Conservation (phyloP, 202 grass and related monocot species). For the Tripidium arundinaceum region DNA sequence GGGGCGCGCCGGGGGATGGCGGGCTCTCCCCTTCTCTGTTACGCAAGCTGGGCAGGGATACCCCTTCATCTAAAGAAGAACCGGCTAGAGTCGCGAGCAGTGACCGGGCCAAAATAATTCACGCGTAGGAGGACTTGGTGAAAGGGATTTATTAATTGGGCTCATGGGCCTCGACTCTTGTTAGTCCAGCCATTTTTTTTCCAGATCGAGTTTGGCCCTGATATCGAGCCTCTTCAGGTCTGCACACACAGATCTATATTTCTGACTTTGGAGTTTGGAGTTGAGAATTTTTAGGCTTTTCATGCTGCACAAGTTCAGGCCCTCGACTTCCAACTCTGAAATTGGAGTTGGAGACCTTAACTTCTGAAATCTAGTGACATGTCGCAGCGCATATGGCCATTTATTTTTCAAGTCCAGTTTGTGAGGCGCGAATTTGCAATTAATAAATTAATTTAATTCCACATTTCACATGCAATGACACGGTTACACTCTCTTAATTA, state of each 20-base stretch:
- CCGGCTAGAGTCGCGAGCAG: background rate
- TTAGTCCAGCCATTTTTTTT: background rate
- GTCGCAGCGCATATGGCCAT: too few species aligned
- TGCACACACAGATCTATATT: too few species aligned
- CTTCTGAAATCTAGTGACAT: background rate
- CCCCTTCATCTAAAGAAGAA: background rate
- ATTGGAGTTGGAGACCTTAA: background rate
- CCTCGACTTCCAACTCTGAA: background rate
- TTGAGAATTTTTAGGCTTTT: background rate
- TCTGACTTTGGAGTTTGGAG: background rate
- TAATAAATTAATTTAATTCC: background rate
- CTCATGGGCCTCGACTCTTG: background rate
- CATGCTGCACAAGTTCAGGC: background rate
- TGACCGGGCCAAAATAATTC: background rate
- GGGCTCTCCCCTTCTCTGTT: too few species aligned
- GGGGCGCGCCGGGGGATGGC: too few species aligned
- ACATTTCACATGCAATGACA: background rate
- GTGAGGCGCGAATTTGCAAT: background rate
- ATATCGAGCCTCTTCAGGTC: background rate
- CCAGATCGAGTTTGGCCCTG: background rate
- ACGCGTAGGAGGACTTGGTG: background rate
- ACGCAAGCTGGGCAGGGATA: too few species aligned
- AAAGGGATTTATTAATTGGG: background rate
- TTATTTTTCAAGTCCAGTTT: too few species aligned
- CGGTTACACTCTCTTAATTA: background rate